Base-by-base conservation (phyloP, 2,329 filamentous ascomycete species). In the Pseudopithomyces maydicus region DNA sequence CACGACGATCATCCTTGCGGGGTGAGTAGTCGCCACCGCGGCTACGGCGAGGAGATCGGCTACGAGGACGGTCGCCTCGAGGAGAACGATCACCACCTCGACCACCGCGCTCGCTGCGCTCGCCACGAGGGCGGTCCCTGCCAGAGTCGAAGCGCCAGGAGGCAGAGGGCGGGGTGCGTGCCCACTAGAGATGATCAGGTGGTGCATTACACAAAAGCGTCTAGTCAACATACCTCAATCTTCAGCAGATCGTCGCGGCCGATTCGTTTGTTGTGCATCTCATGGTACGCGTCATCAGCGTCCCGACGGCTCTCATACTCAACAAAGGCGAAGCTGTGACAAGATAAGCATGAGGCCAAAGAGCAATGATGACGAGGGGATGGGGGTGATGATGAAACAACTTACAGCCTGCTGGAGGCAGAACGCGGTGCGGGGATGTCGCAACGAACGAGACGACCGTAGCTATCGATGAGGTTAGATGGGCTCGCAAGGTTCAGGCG, bases 261-360 rank as follows among this genome's bases (percentile, higher is more conserved):
- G 69, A 99, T 92, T 66, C 94, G 92, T 87, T 97, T 97, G 84
- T 98, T 98, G 77, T 99, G 95, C 95, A 99, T 99, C 82, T 99
- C 95, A 78, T 99, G 92, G 77, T 99, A 99, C 46, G 95, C 95
- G 81, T 99, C 95, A 78, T 99, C 95, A 63, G 95, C 93, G 83
- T 99, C 95, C 69, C 95, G 93, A 71, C 94, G 91, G 78, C 93
- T 96, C 82, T 99, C 95, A 79, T 99, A 99, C 81, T 99, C 95
- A 64, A 99, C 95, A 77, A 99, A 99, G 36, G 95, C 95, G 78
- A 99, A 99, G 67, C 95, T 88, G 63, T 58, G 52, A 59, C 71
- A 59, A 58, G 49, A 59, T 58, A 26, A 52, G 47, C 20, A 35
- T 36, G 22, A 33, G 33, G 12, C 26, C 10, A 29, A 20, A n/a